Conservation (phyloP, 306 rosid genomes). For the Malus sylvestris region DNA sequence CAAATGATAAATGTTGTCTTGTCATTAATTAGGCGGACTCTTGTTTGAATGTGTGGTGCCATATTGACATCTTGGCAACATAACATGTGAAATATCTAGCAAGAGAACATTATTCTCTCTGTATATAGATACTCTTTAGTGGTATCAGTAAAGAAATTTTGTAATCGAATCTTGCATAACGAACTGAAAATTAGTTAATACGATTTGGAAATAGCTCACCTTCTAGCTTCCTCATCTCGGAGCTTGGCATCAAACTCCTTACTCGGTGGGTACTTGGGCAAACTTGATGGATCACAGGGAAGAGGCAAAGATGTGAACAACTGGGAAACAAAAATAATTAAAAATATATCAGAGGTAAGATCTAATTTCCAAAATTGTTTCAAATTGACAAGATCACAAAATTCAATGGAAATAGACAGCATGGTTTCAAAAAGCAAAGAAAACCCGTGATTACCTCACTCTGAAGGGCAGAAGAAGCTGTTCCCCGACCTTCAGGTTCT, state of each 20-base stretch:
- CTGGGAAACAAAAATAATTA: slow-evolving; percentile 28
- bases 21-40: background rate
- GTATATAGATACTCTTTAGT: background rate
- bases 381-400: background rate
- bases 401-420: background rate
- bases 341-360: slow-evolving; percentile 4
- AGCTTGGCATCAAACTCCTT: slow-evolving; percentile 78
- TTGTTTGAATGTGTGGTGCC: background rate
- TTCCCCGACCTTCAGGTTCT: slow-evolving; percentile 66
- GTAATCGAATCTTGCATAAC: background rate
- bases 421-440: background rate
- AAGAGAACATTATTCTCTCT: background rate
- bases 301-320: slow-evolving; percentile 66
- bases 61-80: background rate
- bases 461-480: slow-evolving; percentile 71
- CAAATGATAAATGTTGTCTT: background rate
- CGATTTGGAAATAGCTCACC: slow-evolving; percentile 36
- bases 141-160: background rate
- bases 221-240: slow-evolving; percentile 65
- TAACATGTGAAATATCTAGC: background rate
- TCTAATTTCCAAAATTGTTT: background rate
- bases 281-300: slow-evolving; percentile 62
- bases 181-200: background rate
- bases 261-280: slow-evolving; percentile 80
- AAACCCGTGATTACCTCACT: slow-evolving; percentile 47